Evolutionary conservation across 371 early-diverging fungal genomes (phyloP), one percentile per base, ranked within the genome.

Genomic region (Haplosporangium sp.): DNA sequence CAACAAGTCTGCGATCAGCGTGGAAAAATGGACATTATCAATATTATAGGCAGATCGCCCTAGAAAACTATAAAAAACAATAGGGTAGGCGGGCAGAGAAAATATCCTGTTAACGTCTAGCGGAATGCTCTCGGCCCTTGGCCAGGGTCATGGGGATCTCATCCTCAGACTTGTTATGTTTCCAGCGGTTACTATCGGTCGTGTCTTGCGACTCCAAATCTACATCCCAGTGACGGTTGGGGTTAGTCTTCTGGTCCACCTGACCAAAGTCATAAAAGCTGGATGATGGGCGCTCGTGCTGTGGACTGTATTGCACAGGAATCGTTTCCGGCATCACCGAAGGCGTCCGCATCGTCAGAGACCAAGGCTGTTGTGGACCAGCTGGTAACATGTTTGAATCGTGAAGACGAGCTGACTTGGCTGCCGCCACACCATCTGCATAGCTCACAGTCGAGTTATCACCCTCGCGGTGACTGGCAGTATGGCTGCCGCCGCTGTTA

Each of bases 141-240:
- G 69, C 50, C 18, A 59, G 43, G n/a, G 75, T 70, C 74, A 69
- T 80, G 6, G 80, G 74, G 50, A 70, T 73, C 66, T 67, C 67
- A 37, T 73, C 71, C 55, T 73, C 80, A 8, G 59, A 54, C 58
- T 50, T 59, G 47, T 54, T 42, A 47, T 41, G 13, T 37, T 53
- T 64, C 61, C 69, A 69, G n/a, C 66, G 62, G 45, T 54, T 71
- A 21, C 50, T 58, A 23, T 69, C 80, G 16, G 63, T 40, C 23
- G 60, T 61, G 29, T 69, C 66, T 20, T 75, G 76, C 37, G 70
- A 69, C 42, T 62, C 61, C 23, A 50, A 47, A 40, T 73, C 71
- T 1, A 62, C 56, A 56, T 71, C 67, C 62, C 72, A 71, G 41
- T 60, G 64, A 12, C 64, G 62, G 59, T 66, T 64, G 9, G 40